phyloP scores from a whole-genome alignment of 345 rosid genomes.

The Noccaea bulbosa region DNA sequence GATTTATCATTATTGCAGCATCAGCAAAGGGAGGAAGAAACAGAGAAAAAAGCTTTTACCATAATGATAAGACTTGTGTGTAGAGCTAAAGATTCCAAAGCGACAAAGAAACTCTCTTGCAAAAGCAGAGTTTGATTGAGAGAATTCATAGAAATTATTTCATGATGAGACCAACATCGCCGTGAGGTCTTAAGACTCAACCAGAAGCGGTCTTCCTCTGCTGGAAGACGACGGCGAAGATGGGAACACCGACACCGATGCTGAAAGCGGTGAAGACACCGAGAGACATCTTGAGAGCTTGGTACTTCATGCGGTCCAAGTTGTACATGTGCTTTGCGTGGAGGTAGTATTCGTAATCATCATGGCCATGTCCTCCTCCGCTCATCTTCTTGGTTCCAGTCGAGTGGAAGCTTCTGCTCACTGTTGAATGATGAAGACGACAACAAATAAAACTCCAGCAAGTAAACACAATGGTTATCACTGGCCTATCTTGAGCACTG shows the following conservation, averaged over 20 bases:
- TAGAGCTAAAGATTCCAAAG: constrained; percentile 34
- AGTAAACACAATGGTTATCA: background rate
- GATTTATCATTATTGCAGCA: constrained; percentile 29
- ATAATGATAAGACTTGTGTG: constrained; percentile 27
- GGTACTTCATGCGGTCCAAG: constrained; percentile 88
- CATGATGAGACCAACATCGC: background rate
- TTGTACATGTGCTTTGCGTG: constrained; percentile 99
- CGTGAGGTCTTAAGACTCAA: constrained; percentile 27
- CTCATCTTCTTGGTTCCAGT: constrained; percentile 50
- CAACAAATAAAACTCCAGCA: background rate
- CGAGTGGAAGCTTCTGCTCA: constrained; percentile 44
- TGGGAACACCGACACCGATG: constrained; percentile 82
- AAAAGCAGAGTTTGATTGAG: constrained; percentile 3
- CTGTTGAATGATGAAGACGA: constrained; percentile 9
- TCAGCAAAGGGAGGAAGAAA: constrained; percentile 20
- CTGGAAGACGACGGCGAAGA: constrained; percentile 92
- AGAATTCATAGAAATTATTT: constrained; percentile 36
- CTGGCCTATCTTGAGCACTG: background rate
- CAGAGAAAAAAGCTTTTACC: constrained; percentile 25
- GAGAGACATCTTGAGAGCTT: constrained; percentile 79
- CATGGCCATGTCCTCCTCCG: constrained; percentile 77
- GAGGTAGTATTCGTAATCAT: constrained; percentile 60
- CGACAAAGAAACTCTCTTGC: constrained; percentile 31
- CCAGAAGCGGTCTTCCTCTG: constrained; percentile 87
- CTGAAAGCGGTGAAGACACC: constrained; percentile 86